Base-by-base conservation (phyloP, 1,284 basidiomycete genomes). In the Agroathelia rolfsii region DNA sequence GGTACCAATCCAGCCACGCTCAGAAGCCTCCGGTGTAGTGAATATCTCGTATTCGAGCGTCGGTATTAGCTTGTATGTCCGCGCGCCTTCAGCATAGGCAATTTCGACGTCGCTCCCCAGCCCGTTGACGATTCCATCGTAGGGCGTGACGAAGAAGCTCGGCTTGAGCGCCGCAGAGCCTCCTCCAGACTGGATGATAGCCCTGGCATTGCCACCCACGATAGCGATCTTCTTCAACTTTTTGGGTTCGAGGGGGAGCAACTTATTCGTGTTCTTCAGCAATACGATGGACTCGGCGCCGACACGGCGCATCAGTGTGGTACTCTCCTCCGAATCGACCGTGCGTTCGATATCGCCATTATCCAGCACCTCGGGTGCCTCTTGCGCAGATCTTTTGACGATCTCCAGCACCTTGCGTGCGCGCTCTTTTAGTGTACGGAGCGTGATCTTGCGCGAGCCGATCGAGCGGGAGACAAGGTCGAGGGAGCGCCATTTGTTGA, bases 121-220 rank as follows among this genome's bases (percentile, higher is more conserved):
- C 0, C 64, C 69, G 2, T 60, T 58, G 10, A 66, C 58, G 24
- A 89, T 76, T 2, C 78, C 84, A 16, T 85, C 71, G 46, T 74
- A 77, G 0, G 83, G 81, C 2, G 72, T 72, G 28, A 82, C 53
- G 40, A 78, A 77, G 54, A 77, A 87, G 5, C 76, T 77, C 0
- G 84, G 61, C 41, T 77, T 76, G 15, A 89, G 61, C 2, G 75
- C 66, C 0, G 84, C 84, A 11, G 75, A 78, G 2, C 85, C 84
- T 17, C 84, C 85, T 15, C 85, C 85, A 11, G 76, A 78, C 6
- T 79, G 60, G 5, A 79, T 67, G 13, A 66, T 49, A 2, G 72
- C 70, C 45, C 79, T 76, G 13, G 82, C 82, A 46, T 85, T 87
- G 1, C 74, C 72, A 3, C 85, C 85, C 19, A 88, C 67, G 32